Base-by-base conservation (phyloP, 768 basidiomycete genomes). In the Lactarius deliciosus region DNA sequence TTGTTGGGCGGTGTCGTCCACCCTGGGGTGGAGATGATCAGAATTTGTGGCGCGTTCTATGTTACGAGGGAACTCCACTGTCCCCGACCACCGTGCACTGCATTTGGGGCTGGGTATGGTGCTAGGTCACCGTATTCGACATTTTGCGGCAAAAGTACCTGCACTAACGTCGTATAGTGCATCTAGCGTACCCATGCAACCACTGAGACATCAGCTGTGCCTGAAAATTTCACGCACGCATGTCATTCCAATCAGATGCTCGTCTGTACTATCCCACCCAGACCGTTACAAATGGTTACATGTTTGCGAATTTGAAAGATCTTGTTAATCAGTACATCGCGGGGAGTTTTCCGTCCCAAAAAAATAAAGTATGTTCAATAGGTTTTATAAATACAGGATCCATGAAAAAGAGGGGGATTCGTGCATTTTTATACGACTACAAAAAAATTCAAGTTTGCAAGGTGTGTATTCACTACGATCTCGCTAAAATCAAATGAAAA, bases 1-100 rank as follows among this genome's bases (percentile, higher is more conserved):
- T 92, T 62, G 92, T 94, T 60, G 91, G 92, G 77, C 92, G 91
- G 58, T 77, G 80, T 41, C 81, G 82, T 71, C 50, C 81, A 81
- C 71, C 91, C 91, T 92, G 73, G 63, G 82, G 77, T 89, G 90
- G 69, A 57, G n/a, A 61, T 69, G 59, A 68, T 66, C 71, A 59
- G 57, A 61, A 60, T 56, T 59, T 50, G 28, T 55, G 55, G 40
- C 61, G 36, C 20, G 41, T 40, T 53, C 34, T 2, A 40, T n/a
- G 47, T 32, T 13, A 13, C 60, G 43, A 56, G 58, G 32, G 40
- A 64, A 47, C 53, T n/a, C 1, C 36, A 65, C 55, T 57, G 47
- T 30, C 47, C 53, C 34, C 57, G 40, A 34, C 34, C 36, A 53
- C 58, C n/a, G 32, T 40, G 15, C 57, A 15, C 50, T 11, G n/a